phyloP scores from a whole-genome alignment of 192 early-diverging fungal species.

The Backusella parvicylindrica region DNA sequence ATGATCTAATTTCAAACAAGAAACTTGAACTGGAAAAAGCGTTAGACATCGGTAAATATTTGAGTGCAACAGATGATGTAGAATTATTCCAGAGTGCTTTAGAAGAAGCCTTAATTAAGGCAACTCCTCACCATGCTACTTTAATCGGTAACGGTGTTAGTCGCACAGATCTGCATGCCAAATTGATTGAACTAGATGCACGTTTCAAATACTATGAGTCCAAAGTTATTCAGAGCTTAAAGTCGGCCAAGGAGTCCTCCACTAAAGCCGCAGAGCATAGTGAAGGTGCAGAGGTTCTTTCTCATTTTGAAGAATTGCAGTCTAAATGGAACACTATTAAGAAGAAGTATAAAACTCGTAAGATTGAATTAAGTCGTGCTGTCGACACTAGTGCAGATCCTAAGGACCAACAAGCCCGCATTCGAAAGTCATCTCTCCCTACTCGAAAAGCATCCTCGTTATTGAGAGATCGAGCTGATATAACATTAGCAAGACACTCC shows the following conservation, averaged over 20 bases:
- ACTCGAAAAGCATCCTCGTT: slow-evolving; percentile 24
- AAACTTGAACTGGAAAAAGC: slow-evolving; percentile 26
- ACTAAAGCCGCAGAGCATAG: neutral
- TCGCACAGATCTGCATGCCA: slow-evolving; percentile 34
- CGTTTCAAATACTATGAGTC: slow-evolving; percentile 38
- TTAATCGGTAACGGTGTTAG: slow-evolving; percentile 22
- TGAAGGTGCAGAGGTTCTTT: neutral
- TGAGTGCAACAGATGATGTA: slow-evolving; percentile 32
- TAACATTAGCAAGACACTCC: neutral
- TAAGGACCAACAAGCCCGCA: neutral
- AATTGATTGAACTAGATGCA: slow-evolving; percentile 39
- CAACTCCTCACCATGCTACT: slow-evolving; percentile 13
- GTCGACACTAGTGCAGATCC: slow-evolving; percentile 12
- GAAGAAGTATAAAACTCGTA: slow-evolving; percentile 10
- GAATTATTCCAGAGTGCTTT: slow-evolving; percentile 35
- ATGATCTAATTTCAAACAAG: slow-evolving; percentile 26
- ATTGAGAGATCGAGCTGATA: slow-evolving; percentile 12
- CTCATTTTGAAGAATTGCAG: slow-evolving; percentile 5
- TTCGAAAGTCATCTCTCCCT: slow-evolving; percentile 27
- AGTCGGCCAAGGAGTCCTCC: neutral
- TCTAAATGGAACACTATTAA: slow-evolving; percentile 1
- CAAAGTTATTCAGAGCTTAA: slow-evolving; percentile 4
- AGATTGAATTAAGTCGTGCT: slow-evolving; percentile 3
- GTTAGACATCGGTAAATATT: slow-evolving; percentile 25
- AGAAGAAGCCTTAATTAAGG: slow-evolving; percentile 30